Evolutionary conservation across 2,329 filamentous ascomycete species (phyloP), one percentile per base, ranked within the genome.

Genomic region (Xylaria sp.): DNA sequence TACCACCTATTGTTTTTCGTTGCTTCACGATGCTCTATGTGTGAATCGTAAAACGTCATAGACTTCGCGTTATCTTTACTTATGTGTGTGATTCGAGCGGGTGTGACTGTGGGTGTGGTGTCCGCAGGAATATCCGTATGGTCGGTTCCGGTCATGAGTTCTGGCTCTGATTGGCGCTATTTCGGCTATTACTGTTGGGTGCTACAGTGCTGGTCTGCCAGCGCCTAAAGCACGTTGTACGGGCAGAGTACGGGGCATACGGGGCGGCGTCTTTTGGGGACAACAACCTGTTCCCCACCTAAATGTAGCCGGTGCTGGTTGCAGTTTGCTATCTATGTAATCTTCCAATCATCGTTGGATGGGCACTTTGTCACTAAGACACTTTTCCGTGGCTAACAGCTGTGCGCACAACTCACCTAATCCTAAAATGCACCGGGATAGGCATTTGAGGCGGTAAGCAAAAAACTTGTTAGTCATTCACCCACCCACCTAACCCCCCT

Each of bases 11-110:
- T 50, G 46, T n/a, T 17, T 17, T 50, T 35, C 31, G 11, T 14
- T 28, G 21, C 19, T 42, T 42, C 28, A 8, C 15, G n/a, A n/a
- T n/a, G 21, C n/a, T 52, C 52, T n/a, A n/a, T n/a, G n/a, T 17
- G 33, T 54, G 28, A 54, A 42, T 57, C 37, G n/a, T 19, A 53
- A 62, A 25, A 53, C 60, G 60, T 62, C 60, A 62, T 62, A 43
- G n/a, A 42, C 12, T 25, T 40, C 19, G 35, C 9, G 35, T 9
- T 23, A 19, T 31, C 21, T 42, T 37, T n/a, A n/a, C n/a, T n/a
- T n/a, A n/a, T n/a, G n/a, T n/a, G n/a, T n/a, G n/a, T n/a, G 17
- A 59, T 46, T 25, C 25, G 45, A 42, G n/a, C 23, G 19, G 15
- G 17, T 43, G 2, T n/a, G n/a, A n/a, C n/a, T n/a, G n/a, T n/a